Percentiles rank a stretch among this genome's conserved stretches.
Evolutionary conservation across 2,329 filamentous ascomycete species (phyloP).

Genomic region (Colletotrichum magnum): DNA sequence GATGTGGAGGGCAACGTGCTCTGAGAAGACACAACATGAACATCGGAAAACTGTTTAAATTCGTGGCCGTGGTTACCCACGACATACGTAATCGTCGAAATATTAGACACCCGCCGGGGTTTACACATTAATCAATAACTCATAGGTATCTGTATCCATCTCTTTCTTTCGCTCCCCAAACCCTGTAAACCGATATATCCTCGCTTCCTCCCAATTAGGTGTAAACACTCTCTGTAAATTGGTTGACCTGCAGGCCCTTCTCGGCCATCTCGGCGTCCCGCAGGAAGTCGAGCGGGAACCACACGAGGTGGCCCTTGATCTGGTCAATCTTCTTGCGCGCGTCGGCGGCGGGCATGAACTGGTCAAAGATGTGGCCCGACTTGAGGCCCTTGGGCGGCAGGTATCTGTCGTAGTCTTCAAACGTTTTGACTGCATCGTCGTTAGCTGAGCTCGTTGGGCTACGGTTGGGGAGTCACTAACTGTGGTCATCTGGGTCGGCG

Average conservation of each 20-base stretch:
- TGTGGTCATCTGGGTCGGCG: conserved; percentile 89
- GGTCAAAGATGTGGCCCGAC: conserved; percentile 89
- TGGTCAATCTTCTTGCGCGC: conserved; percentile 82
- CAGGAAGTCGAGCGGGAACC: conserved; percentile 94
- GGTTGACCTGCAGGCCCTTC: conserved; percentile 86
- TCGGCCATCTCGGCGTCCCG: conserved; percentile 91
- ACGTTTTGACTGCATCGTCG: conserved; percentile 77
- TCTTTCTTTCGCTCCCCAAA: not conserved
- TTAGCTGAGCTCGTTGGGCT: conserved; percentile 37
- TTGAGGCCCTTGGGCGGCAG: conserved; percentile 78
- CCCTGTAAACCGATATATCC: not conserved
- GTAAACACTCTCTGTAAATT: conserved; percentile 89
- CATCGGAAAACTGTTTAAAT: not conserved
- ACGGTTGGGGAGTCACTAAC: conserved; percentile 57
- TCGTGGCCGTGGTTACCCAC: not conserved
- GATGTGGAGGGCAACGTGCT: not conserved
- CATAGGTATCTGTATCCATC: not conserved
- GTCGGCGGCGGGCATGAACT: conserved; percentile 79
- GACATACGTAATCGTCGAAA: not conserved
- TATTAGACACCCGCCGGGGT: not conserved
- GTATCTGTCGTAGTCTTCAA: conserved; percentile 90
- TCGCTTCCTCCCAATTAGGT: conserved; percentile 60
- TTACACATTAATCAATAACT: conserved; percentile 35
- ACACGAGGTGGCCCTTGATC: conserved; percentile 88
- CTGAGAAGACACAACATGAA: not conserved